These are phyloP conservation scores for Mycena galopus DNA, from an alignment of 768 basidiomycete species.

Conservation along the genomic window DNA sequence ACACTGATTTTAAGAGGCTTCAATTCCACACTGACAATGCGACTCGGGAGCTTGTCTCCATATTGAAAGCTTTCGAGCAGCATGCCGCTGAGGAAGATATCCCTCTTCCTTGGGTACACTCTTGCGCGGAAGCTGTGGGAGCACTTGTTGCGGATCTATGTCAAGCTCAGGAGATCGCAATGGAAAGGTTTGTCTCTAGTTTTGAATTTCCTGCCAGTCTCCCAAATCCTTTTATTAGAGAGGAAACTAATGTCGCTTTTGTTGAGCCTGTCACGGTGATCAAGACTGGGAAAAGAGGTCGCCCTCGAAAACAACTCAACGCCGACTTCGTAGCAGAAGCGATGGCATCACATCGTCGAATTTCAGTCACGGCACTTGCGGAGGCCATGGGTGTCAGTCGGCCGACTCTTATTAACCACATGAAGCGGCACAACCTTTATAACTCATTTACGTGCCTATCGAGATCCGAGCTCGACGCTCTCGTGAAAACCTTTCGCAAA, in stretches of 20 bases:
- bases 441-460: constrained; percentile 17
- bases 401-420: background rate
- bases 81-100: no score
- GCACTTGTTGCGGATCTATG: constrained; percentile 6
- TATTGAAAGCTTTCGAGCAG: no score
- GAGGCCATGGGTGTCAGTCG: background rate
- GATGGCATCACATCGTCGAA: background rate
- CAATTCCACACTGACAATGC: background rate
- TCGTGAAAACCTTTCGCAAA: constrained; percentile 30
- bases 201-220: background rate
- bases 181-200: background rate
- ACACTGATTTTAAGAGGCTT: constrained; percentile 5
- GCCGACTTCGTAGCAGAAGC: background rate
- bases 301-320: constrained; percentile 13
- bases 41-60: no score
- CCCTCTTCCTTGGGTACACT: constrained; percentile 1
- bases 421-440: constrained; percentile 6
- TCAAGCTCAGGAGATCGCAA: background rate
- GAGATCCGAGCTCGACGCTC: constrained; percentile 18
- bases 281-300: constrained; percentile 1
- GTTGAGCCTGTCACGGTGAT: constrained; percentile 14
- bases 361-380: constrained; percentile 8
- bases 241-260: constrained; percentile 6
- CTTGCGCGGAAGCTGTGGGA: constrained; percentile 1
- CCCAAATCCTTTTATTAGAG: background rate